Evolutionary conservation across 2,329 filamentous ascomycete genomes (phyloP).

Genomic region (Epichloe hybrida): DNA sequence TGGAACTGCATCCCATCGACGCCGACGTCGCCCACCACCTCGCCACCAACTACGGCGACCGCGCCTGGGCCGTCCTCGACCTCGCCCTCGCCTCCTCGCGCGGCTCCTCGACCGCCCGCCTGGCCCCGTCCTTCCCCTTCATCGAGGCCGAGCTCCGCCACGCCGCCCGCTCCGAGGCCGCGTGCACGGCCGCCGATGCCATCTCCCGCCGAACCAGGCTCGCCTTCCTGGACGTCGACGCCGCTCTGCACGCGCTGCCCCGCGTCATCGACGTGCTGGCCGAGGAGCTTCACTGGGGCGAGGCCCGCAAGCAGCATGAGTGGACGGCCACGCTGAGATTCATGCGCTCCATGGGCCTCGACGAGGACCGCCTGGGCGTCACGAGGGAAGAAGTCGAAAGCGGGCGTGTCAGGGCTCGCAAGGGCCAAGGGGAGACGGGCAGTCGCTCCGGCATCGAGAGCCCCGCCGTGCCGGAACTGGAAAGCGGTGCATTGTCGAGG

Average conservation of each 20-base stretch:
- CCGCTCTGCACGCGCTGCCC: slow-evolving; percentile 55
- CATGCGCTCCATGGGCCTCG: slow-evolving; percentile 31
- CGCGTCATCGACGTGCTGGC: slow-evolving; percentile 59
- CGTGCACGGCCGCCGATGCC: slow-evolving; percentile 58
- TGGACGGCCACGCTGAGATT: slow-evolving; percentile 40
- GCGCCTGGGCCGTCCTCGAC: slow-evolving; percentile 59
- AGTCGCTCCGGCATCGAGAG: neutral
- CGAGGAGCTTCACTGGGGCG: slow-evolving; percentile 53
- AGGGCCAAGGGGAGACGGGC: neutral
- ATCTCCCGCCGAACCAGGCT: slow-evolving; percentile 57
- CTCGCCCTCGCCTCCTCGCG: slow-evolving; percentile 20
- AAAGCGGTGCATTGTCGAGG: neutral
- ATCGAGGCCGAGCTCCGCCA: slow-evolving; percentile 63
- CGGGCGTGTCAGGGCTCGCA: neutral
- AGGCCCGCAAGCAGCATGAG: slow-evolving; percentile 38
- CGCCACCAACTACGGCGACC: slow-evolving; percentile 31
- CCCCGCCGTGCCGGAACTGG: neutral
- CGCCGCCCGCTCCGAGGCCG: slow-evolving; percentile 58
- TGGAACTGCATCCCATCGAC: slow-evolving; percentile 23
- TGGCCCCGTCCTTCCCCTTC: slow-evolving; percentile 55
- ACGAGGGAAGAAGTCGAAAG: slow-evolving; percentile 11
- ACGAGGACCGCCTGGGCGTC: slow-evolving; percentile 11
- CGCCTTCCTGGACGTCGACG: slow-evolving; percentile 63
- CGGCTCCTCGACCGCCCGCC: slow-evolving; percentile 37
- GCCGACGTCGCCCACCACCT: slow-evolving; percentile 28